Evolutionary conservation across 495 filamentous ascomycete genomes (phyloP), one percentile per base, ranked within the genome.

Genomic region (Friedmanniomyces endolithicus): DNA sequence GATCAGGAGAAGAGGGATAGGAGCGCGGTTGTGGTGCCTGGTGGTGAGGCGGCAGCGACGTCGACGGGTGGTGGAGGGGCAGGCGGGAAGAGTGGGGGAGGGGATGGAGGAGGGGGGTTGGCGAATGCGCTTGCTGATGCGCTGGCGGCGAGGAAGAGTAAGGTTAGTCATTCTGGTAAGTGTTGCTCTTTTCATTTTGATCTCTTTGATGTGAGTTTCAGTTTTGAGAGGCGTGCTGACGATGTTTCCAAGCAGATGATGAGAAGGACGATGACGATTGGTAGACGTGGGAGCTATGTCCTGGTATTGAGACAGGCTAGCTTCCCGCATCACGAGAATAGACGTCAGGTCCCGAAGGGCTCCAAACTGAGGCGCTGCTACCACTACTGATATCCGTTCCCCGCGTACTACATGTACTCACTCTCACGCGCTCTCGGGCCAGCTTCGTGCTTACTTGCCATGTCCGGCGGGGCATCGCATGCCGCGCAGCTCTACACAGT

Each of bases 101-200:
- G 73, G 16, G 67, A 65, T 33, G 79, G 76, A 27, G 85, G 76
- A 27, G 85, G 79, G 55, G 79, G 83, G 4, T 75, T 96, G 77
- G 86, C 86, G 24, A 85, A 84, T 46, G 79, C 83, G 17, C 75
- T 96, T 75, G 86, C 86, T 20, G 84, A 82, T 69, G 88, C 88
- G 49, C 71, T 96, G 55, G 85, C 86, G 55, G 81, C 79, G 71
- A 74, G 89, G 71, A 94, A 94, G 72, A 78, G 85, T 71, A 90
- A 89, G 74, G 89, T 94, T 64, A 84, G 85, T 67, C 78, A 81
- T 65, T 92, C 86, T 73, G 89, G 89, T 96, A 83, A 78, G 88
- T 83, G n/a, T n/a, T n/a, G 47, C 45, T 40, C 6, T 12, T 27
- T 23, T 47, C 11, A 35, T 44, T 57, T 45, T 50, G 14, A 14